Base-by-base conservation (phyloP, 768 basidiomycete genomes). In the Lentinula boryana region DNA sequence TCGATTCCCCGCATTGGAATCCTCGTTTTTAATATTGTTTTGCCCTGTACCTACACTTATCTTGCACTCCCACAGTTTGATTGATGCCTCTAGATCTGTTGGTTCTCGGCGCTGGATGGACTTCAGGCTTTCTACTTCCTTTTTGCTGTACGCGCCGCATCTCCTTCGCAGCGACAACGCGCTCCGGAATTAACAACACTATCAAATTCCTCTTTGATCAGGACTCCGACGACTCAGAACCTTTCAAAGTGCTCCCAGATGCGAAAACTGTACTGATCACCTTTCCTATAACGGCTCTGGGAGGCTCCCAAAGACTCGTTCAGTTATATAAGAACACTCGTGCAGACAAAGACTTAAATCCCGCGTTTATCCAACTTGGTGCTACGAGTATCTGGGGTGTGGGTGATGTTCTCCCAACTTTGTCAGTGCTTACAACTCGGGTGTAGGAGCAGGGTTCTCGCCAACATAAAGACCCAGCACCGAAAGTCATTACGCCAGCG, bases 91-190 rank as follows among this genome's bases (percentile, higher is more conserved):
- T 44, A 18, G 43, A 44, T n/a, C 43, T 44, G 5, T 44, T 44
- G n/a, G 81, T 88, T 63, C 78, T 88, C 52, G 87, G 86, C 36
- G 84, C 84, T 31, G 86, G 86, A 35, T 89, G 87, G 86, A 83
- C 83, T 4, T 83, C 80, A 1, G 76, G 73, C 7, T 89, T 87
- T 71, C 75, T 88, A 27, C 73, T 83, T 40, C 80, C 84, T 0
- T 80, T 84, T 33, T 83, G 84, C 68, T 31, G 66, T 2, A 63
- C 72, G 16, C 71, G 75, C 18, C 63, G 68, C 9, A 57, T 86
- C 58, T 71, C 74, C 0, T 78, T 75, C 67, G 81, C 81, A 2
- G 76, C 80, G 2, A 87, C 86, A 0, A 80, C 78, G n/a, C 79
- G 86, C 23, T 70, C 78, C 44, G 85, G 85, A 5, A 68, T 76